Percentiles rank a stretch among this genome's conserved stretches.
Evolutionary conservation across 2,329 filamentous ascomycete species (phyloP).

Genomic region (Aspergillus aculeatus): DNA sequence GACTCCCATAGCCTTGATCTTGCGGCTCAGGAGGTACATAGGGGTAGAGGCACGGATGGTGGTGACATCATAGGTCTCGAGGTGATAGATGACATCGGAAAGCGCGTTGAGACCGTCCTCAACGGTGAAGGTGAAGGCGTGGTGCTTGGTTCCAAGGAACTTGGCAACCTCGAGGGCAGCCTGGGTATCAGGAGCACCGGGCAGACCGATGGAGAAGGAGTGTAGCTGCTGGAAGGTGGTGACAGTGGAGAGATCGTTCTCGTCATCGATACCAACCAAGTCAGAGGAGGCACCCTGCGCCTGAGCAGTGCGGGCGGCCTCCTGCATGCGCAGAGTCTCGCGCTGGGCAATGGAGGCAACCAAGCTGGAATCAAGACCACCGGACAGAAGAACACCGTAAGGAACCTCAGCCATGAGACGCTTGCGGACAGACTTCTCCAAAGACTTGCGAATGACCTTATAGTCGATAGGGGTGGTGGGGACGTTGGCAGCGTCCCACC

Average conservation of each 20-base stretch:
- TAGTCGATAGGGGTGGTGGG: conserved; percentile 80
- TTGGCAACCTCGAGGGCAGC: conserved; percentile 91
- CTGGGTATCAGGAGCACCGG: conserved; percentile 85
- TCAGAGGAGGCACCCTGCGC: conserved; percentile 50
- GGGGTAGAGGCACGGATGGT: conserved; percentile 97
- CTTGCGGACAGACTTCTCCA: conserved; percentile 92
- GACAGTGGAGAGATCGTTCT: conserved; percentile 83
- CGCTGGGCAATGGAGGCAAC: conserved; percentile 94
- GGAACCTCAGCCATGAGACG: conserved; percentile 98
- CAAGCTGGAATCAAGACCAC: conserved; percentile 91
- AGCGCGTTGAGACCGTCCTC: conserved; percentile 96
- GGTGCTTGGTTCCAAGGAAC: conserved; percentile 96
- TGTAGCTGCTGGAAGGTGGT: conserved; percentile 93
- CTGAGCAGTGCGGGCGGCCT: conserved; percentile 53
- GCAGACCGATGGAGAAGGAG: conserved; percentile 97
- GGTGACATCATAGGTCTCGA: conserved; percentile 97
- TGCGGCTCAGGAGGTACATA: conserved; percentile 96
- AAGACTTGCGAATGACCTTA: conserved; percentile 73
- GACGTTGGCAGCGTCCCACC: conserved; percentile 81
- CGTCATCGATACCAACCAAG: conserved; percentile 90
- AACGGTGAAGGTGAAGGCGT: conserved; percentile 97
- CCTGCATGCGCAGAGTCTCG: conserved; percentile 76
- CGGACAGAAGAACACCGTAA: conserved; percentile 92
- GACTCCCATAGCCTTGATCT: conserved; percentile 99
- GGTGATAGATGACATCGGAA: conserved; percentile 95